These are phyloP conservation scores for Jaenimonas drosophilae DNA, from an alignment of 208 protist species.

Conservation along the genomic window DNA sequence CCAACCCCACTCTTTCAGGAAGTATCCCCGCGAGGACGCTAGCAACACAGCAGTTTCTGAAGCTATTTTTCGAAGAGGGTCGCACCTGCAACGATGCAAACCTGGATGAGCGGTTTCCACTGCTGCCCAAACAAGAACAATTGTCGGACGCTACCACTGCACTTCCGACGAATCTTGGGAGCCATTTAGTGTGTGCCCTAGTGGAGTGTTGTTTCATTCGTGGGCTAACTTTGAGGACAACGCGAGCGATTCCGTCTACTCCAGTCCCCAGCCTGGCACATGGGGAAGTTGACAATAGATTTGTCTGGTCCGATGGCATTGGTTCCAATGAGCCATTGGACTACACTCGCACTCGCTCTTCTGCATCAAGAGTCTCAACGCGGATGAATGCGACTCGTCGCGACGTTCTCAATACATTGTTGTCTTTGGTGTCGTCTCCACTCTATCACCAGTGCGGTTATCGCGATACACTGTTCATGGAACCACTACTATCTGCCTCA, in stretches of 20 bases:
- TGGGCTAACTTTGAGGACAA: slow-evolving; percentile 34
- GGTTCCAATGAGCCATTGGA: neutral
- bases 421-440: slow-evolving; percentile 30
- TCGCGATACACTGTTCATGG: slow-evolving; percentile 68
- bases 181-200: slow-evolving; percentile 46
- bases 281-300: slow-evolving; percentile 5
- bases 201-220: slow-evolving; percentile 83
- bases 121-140: slow-evolving; percentile 20
- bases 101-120: slow-evolving; percentile 24
- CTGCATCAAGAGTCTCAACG: neutral
- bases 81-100: slow-evolving; percentile 51
- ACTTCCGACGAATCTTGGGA: slow-evolving; percentile 13
- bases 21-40: slow-evolving; percentile 12
- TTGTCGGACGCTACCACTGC: neutral
- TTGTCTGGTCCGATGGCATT: slow-evolving; percentile 18
- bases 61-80: slow-evolving; percentile 62
- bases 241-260: slow-evolving; percentile 5
- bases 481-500: slow-evolving; percentile 37
- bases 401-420: slow-evolving; percentile 43
- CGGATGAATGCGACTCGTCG: slow-evolving; percentile 20
- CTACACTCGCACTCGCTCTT: slow-evolving; percentile 5
- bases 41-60: slow-evolving; percentile 50
- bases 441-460: slow-evolving; percentile 33
- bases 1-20: neutral
- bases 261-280: slow-evolving; percentile 5